Evolutionary conservation across 1,284 basidiomycete genomes (phyloP).

Genomic region (Blastosporella zonata): DNA sequence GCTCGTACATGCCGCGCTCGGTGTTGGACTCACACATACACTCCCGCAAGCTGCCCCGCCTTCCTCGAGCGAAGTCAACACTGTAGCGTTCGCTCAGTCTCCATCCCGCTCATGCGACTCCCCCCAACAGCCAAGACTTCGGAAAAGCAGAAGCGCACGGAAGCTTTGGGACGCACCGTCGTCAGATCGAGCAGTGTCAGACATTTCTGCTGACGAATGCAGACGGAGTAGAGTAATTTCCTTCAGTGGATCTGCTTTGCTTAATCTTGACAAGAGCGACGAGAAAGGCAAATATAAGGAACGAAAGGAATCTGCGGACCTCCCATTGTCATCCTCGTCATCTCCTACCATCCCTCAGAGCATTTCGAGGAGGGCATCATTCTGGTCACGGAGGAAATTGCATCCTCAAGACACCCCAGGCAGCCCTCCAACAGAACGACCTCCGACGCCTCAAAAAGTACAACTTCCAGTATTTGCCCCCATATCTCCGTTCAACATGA

Average conservation of each 20-base stretch:
- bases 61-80: conserved; percentile 39
- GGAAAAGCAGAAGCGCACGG: conserved; percentile 49
- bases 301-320: conserved; percentile 21
- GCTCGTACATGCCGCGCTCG: conserved; percentile 56
- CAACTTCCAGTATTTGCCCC: conserved; percentile 49
- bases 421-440: conserved; percentile 4
- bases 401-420: conserved; percentile 11
- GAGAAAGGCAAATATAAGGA: conserved; percentile 44
- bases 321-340: conserved; percentile 11
- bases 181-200: conserved; percentile 15
- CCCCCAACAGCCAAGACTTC: conserved; percentile 25
- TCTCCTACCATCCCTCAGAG: conserved; percentile 30
- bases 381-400: conserved; percentile 39
- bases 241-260: conserved; percentile 33
- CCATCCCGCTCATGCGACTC: conserved; percentile 18
- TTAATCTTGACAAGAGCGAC: conserved; percentile 38
- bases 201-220: conserved; percentile 14
- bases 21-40: conserved; percentile 53
- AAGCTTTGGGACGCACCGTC: conserved; percentile 29
- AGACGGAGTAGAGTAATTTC: conserved; percentile 35
- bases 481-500: conserved; percentile 50
- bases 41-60: conserved; percentile 43
- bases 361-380: conserved; percentile 52
- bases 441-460: conserved; percentile 24
- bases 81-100: conserved; percentile 33